Base-by-base conservation (phyloP, 768 basidiomycete species). In the Mycena galopus region DNA sequence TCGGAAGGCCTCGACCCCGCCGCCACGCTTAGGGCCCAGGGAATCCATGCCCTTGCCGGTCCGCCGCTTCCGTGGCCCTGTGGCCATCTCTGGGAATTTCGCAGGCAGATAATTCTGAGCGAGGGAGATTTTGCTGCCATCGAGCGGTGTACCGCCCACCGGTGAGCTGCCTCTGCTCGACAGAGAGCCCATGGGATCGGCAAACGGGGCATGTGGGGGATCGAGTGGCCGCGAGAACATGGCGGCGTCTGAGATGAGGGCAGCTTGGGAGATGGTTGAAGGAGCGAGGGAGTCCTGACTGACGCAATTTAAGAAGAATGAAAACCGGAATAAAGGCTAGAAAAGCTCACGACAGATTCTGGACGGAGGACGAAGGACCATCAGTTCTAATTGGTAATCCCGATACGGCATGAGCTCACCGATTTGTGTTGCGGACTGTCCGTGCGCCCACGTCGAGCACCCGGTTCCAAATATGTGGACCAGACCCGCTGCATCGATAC, bases 71-170 rank as follows among this genome's bases (percentile, higher is more conserved):
- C 81, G 78, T 56, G 82, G 80, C 69, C 86, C 82, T 79, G 88
- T 77, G 81, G 87, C 73, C 79, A 85, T 81, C 74, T 81, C 81
- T 17, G 92, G 90, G 81, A 95, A 94, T 81, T 96, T 96, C 66
- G 86, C 82, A 14, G 94, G 94, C 25, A 94, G 85, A 78, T 93
- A 96, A 81, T 94, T 93, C 77, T 92, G 86, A 65, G 86, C 88
- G 71, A 93, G 88, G 11, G 83, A 82, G 29, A 82, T 66, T 55
- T 65, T 77, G 76, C 76, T 76, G 3, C 71, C 70, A 32, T 77
- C 76, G 56, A 62, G 63, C 44, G 37, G 73, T 47, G 29, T 77
- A 64, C 30, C 78, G 61, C 70, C 70, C 8, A 66, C 42, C 72
- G 66, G 79, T 17, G 69, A 70, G 69, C 65, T 74, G 64, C 67